Conservation (phyloP, 208 protist genomes). For the Phytomonas serpens region DNA sequence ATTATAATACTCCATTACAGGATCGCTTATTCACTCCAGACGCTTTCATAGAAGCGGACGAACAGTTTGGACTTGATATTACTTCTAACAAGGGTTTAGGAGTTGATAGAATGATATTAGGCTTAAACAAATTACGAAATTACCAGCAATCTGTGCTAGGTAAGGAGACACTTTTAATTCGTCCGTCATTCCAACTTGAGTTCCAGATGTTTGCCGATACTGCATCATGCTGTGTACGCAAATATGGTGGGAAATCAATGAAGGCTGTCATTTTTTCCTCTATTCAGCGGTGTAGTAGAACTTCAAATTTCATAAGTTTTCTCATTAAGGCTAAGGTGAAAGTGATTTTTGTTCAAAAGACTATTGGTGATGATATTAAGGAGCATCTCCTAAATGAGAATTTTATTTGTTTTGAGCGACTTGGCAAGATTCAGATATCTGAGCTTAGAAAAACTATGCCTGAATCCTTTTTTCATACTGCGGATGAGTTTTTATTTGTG, state of each 20-base stretch:
- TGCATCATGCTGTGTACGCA: not conserved
- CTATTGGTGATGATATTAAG: slow-evolving; percentile 7
- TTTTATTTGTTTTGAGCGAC: slow-evolving; percentile 11
- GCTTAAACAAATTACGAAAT: not conserved
- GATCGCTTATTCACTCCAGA: not conserved
- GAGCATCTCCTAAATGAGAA: slow-evolving; percentile 7
- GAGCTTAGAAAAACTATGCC: not conserved
- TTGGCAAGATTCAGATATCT: slow-evolving; percentile 4
- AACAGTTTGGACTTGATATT: not conserved
- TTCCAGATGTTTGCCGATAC: not conserved
- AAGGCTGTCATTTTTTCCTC: not conserved
- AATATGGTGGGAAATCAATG: not conserved
- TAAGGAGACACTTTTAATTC: not conserved
- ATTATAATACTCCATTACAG: not conserved
- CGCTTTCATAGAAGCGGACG: not conserved
- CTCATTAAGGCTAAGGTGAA: not conserved
- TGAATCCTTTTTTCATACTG: not conserved
- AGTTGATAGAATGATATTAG: not conserved
- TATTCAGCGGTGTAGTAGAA: not conserved
- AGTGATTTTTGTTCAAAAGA: slow-evolving; percentile 12
- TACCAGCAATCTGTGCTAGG: not conserved
- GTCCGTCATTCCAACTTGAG: not conserved
- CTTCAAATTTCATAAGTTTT: not conserved
- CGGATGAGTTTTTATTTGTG: not conserved
- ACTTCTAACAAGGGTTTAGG: not conserved